Conservation (phyloP, 2,329 filamentous ascomycete genomes). For the Penicillium rolfsii region DNA sequence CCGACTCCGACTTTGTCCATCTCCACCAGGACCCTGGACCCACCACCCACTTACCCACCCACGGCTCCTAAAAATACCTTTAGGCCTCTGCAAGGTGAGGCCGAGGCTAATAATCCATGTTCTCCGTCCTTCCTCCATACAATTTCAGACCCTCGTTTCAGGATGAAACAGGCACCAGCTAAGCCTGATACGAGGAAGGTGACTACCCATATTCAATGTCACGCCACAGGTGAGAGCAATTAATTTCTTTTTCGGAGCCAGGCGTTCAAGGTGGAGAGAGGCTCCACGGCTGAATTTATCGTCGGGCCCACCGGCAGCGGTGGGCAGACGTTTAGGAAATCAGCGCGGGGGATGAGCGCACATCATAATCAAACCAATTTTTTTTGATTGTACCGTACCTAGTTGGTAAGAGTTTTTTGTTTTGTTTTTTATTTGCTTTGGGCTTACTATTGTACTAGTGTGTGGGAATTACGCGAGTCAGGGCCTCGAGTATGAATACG, state of each 20-base stretch:
- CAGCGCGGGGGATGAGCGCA: constrained; percentile 29
- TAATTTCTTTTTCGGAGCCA: neutral
- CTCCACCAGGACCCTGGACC: constrained; percentile 26
- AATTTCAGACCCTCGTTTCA: neutral
- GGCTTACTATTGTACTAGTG: neutral
- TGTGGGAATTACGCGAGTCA: neutral
- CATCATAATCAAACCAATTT: constrained; percentile 29
- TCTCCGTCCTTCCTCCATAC: no score
- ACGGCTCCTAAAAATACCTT: constrained; percentile 21
- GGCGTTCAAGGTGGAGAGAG: neutral
- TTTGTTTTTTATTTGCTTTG: no score
- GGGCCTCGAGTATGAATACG: neutral
- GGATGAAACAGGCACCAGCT: neutral
- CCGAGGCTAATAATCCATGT: no score
- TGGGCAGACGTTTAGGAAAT: constrained; percentile 19
- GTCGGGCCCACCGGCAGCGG: constrained; percentile 14
- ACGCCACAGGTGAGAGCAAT: no score
- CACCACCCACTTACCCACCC: constrained; percentile 13
- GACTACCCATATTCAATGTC: neutral
- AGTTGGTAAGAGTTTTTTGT: neutral
- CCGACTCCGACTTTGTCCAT: neutral
- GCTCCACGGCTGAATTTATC: constrained; percentile 16
- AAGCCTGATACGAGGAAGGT: neutral
- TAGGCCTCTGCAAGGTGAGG: neutral
- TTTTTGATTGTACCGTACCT: constrained; percentile 10